A percentile compares a stretch with the other conserved stretches of the same genome.
These are phyloP conservation scores for Entamoeba histolytica DNA, from an alignment of 208 protist species.

Conservation along the genomic window DNA sequence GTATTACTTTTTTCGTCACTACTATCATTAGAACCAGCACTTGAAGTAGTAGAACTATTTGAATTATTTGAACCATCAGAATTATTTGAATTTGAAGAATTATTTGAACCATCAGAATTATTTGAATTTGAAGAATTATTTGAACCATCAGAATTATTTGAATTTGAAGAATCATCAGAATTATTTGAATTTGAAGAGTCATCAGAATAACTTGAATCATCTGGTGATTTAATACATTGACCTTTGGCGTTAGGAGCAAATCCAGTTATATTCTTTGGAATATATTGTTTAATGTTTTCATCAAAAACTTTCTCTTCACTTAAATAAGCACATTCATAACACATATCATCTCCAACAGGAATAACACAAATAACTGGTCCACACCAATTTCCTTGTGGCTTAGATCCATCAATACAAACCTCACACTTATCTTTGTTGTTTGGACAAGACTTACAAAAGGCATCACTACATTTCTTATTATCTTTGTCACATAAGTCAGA, in stretches of 20 bases:
- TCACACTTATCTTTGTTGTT: not conserved
- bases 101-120: too few species aligned
- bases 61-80: too few species aligned
- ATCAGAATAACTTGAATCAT: not conserved
- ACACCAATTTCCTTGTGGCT: not conserved
- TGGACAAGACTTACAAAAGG: not conserved
- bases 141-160: not conserved
- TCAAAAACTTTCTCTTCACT: not conserved
- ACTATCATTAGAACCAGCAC: too few species aligned
- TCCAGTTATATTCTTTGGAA: not conserved
- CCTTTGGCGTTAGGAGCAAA: not conserved
- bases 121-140: not conserved
- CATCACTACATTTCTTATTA: not conserved
- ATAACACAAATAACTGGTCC: not conserved
- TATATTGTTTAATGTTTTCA: not conserved
- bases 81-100: too few species aligned
- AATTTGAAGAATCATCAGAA: not conserved
- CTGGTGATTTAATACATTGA: not conserved
- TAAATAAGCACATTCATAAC: not conserved
- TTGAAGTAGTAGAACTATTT: too few species aligned
- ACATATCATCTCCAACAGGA: not conserved
- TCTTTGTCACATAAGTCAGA: not conserved
- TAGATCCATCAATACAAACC: not conserved
- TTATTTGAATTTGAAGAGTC: not conserved
- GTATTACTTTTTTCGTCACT: too few species aligned